Conservation (phyloP, 2,329 filamentous ascomycete species). For the Arthrinium phaeospermum region DNA sequence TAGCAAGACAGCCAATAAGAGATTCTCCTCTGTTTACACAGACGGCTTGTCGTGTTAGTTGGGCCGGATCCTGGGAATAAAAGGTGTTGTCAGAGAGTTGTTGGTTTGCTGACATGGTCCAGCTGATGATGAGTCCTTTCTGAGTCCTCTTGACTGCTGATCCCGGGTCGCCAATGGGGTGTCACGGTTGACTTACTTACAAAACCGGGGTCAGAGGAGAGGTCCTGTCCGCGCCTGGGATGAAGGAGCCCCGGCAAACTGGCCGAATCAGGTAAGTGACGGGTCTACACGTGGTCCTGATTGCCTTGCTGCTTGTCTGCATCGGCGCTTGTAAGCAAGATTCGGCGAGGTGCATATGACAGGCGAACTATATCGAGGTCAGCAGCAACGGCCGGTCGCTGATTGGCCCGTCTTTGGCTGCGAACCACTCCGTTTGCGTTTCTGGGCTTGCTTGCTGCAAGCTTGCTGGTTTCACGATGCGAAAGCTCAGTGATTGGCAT, state of each 20-base stretch:
- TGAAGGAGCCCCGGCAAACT: neutral
- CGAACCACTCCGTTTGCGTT: neutral
- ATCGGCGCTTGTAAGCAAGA: constrained; percentile 13
- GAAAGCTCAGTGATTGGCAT: neutral
- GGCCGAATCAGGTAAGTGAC: constrained; percentile 1
- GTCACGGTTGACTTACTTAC: neutral
- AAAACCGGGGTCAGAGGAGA: neutral
- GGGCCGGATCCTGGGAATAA: neutral
- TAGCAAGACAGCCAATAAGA: neutral
- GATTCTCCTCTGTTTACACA: neutral
- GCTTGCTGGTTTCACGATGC: neutral
- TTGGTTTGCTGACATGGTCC: neutral
- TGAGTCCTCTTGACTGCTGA: neutral
- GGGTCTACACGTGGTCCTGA: constrained; percentile 12
- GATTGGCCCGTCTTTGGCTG: neutral
- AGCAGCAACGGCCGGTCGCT: neutral
- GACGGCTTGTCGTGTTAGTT: neutral
- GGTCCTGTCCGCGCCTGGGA: neutral
- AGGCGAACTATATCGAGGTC: constrained; percentile 12
- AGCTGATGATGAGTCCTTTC: neutral
- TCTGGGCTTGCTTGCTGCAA: neutral
- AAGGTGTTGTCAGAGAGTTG: neutral
- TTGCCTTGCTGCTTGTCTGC: neutral
- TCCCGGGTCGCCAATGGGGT: neutral
- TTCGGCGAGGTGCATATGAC: constrained; percentile 1